Conservation (phyloP, 2,329 filamentous ascomycete species). For the Aschersonia sp. region DNA sequence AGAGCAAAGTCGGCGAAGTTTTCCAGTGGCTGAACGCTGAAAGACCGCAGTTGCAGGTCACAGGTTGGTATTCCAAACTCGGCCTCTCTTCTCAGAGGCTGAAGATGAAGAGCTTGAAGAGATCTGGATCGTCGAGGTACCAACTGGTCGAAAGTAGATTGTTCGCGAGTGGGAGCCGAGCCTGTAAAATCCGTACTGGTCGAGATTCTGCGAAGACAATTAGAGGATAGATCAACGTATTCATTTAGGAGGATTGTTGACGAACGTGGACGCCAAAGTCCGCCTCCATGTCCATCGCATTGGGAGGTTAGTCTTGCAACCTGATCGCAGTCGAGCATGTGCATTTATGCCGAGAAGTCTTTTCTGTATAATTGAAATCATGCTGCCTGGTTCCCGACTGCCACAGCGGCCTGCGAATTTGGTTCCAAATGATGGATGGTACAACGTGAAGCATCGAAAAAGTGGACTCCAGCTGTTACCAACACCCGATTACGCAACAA, state of each 20-base stretch:
- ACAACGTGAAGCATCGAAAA: no score
- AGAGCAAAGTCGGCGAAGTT: conserved; percentile 93
- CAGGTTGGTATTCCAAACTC: conserved; percentile 70
- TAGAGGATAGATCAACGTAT: not conserved
- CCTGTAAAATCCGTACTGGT: not conserved
- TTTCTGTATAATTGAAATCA: no score
- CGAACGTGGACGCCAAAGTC: not conserved
- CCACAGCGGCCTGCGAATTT: no score
- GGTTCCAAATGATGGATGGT: no score
- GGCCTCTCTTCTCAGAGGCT: conserved; percentile 63
- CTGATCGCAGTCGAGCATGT: no score
- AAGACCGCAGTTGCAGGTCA: conserved; percentile 87
- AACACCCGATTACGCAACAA: no score
- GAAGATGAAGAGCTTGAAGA: conserved; percentile 75
- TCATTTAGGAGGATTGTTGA: not conserved
- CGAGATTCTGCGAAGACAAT: not conserved
- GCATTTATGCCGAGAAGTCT: no score
- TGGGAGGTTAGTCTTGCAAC: not conserved
- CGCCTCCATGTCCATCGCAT: not conserved
- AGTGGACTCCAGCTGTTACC: no score
- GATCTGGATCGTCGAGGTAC: conserved; percentile 53
- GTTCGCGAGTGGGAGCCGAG: not conserved
- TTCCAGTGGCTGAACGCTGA: conserved; percentile 76
- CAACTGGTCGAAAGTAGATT: not conserved
- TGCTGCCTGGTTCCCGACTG: no score